These are phyloP conservation scores for Heliosperma pusillum DNA, from an alignment of 148 eudicot species.

Conservation along the genomic window DNA sequence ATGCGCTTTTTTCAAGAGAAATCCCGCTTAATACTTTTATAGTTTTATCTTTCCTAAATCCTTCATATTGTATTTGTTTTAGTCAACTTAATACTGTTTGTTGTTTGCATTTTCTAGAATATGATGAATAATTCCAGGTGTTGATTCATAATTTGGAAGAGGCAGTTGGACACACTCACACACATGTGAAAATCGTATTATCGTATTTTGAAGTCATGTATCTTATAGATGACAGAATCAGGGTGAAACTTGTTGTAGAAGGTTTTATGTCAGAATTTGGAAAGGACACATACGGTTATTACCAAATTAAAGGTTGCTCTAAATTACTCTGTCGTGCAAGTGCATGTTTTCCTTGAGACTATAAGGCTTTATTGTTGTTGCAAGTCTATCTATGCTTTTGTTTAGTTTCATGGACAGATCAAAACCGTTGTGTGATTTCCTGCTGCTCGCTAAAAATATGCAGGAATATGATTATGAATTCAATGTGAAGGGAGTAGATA, in stretches of 20 bases:
- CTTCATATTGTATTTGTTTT: too few relatives aligned
- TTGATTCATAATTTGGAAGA: too few relatives aligned
- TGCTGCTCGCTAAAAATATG: background rate
- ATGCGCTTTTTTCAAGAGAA: too few relatives aligned
- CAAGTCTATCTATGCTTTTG: background rate
- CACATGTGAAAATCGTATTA: too few relatives aligned
- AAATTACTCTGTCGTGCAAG: background rate
- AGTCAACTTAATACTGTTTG: too few relatives aligned
- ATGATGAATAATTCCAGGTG: too few relatives aligned
- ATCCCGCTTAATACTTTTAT: too few relatives aligned
- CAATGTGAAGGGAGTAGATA: constrained; percentile 66
- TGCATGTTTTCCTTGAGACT: background rate
- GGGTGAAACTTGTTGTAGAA: constrained; percentile 72
- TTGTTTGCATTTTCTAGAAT: too few relatives aligned
- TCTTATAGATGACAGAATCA: constrained; percentile 48
- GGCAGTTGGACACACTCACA: too few relatives aligned
- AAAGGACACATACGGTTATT: constrained; percentile 47
- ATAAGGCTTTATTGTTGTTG: background rate
- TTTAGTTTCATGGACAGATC: constrained; percentile 3
- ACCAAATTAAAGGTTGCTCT: constrained; percentile 51
- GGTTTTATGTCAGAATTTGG: constrained; percentile 48
- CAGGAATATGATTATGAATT: constrained; percentile 60
- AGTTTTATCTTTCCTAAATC: too few relatives aligned
- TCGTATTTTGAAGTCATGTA: background rate
- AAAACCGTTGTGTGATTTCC: background rate